phyloP scores from a whole-genome alignment of 2,329 filamentous ascomycete species.

The Dothistroma septosporum region DNA sequence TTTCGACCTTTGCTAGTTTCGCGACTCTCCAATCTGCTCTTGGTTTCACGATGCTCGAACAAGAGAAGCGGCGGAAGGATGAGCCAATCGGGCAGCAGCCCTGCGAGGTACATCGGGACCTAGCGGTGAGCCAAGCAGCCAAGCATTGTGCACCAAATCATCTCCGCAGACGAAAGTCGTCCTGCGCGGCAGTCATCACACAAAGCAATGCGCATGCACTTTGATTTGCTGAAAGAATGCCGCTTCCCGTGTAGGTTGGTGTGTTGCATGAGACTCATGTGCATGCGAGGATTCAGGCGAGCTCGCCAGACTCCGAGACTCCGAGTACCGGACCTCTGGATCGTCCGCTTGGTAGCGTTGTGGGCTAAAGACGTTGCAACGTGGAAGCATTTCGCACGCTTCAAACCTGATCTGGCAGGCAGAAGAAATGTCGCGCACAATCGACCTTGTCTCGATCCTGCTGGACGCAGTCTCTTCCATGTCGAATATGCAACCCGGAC shows the following conservation, averaged over 20 bases:
- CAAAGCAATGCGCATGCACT: slow-evolving; percentile 1
- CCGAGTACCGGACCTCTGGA: not conserved
- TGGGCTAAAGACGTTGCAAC: not conserved
- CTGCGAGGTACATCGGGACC: slow-evolving; percentile 17
- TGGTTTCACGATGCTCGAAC: slow-evolving; percentile 10
- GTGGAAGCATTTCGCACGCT: slow-evolving; percentile 2
- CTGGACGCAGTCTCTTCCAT: slow-evolving; percentile 4
- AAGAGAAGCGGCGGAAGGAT: slow-evolving; percentile 1
- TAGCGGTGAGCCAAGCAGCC: slow-evolving; percentile 5
- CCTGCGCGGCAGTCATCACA: not conserved
- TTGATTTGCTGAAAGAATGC: slow-evolving; percentile 3
- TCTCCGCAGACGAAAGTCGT: not conserved
- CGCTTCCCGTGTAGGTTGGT: not conserved
- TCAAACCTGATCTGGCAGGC: slow-evolving; percentile 1
- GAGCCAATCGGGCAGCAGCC: slow-evolving; percentile 8
- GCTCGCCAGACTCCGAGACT: not conserved
- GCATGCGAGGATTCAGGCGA: not conserved
- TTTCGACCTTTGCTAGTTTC: not conserved
- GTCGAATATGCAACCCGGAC: slow-evolving; percentile 8
- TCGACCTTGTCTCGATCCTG: slow-evolving; percentile 6
- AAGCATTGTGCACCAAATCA: not conserved
- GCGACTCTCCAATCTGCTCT: not conserved
- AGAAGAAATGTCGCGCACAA: not conserved
- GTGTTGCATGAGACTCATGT: not conserved
- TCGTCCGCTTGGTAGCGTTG: not conserved